Base-by-base conservation (phyloP, 1,284 basidiomycete genomes). In the Sanguinoderma infundibulare region DNA sequence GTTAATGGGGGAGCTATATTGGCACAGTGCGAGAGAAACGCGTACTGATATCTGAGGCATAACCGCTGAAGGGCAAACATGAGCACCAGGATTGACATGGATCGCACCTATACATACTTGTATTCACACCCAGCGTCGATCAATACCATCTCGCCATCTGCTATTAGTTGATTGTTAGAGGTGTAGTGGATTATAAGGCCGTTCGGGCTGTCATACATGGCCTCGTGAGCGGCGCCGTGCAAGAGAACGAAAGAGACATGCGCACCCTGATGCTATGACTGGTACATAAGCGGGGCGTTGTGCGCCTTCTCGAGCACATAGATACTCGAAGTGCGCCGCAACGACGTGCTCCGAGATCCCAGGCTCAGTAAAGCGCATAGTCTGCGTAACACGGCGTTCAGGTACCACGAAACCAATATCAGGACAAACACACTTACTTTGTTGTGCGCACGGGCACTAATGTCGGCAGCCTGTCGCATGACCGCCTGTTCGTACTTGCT, bases 131-230 rank as follows among this genome's bases (percentile, higher is more conserved):
- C 95, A 1, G 95, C 96, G 67, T 98, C 96, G 59, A 98, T 86
- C 8, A 98, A 81, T 6, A 98, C 82, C 65, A 96, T 78, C 67
- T 98, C 94, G n/a, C 82, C 85, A 3, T 86, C 76, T 42, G 83
- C 79, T 7, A 96, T 77, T 32, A 90, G 70, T 61, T 93, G 92
- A 73, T 96, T 90, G 73, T 98, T 98, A 32, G 89, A 83, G 0
- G 95, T 96, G 72, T 98, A 98, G 70, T 98, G 96, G 64, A 98
- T 95, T 36, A 94, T 90, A 1, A 96, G 81, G 2, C 92, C 87
- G 71, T 97, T 96, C 2, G 91, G 84, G 34, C 93, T 94, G 62
- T 12, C 17, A 26, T 26, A 44, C 15, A 34, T 50, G 60, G 47
- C 34, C 17, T 17, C 12, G 26, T 42, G 46, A 62, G 20, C 28